Percentiles rank a stretch among this genome's conserved stretches.
Conservation (phyloP, 306 rosid species). For the Cyclanthera cordifolia region DNA sequence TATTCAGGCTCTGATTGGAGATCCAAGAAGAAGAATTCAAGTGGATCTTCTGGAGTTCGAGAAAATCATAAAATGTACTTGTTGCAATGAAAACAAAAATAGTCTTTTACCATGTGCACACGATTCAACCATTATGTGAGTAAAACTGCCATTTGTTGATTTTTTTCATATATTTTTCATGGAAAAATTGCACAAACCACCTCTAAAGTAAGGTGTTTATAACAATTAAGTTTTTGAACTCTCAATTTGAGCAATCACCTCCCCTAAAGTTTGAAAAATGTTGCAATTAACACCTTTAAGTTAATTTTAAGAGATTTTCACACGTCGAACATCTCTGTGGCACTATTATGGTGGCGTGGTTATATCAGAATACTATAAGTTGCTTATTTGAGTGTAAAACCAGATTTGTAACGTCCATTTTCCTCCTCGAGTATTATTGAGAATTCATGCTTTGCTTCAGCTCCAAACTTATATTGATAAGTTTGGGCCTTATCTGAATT, state of each 20-base stretch:
- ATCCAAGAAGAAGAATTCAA: slow-evolving; percentile 83
- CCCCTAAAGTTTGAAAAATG: no score
- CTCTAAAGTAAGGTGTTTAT: no score
- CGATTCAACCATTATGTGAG: slow-evolving; percentile 87
- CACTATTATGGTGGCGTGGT: no score
- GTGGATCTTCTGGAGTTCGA: slow-evolving; percentile 71
- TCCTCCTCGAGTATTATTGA: background rate
- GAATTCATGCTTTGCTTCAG: background rate
- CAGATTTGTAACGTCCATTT: background rate
- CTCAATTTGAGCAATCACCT: no score
- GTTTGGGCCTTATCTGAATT: no score
- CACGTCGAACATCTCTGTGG: no score
- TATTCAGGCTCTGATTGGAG: slow-evolving; percentile 66
- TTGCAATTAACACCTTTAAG: no score
- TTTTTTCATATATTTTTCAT: slow-evolving; percentile 1
- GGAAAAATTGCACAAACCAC: no score
- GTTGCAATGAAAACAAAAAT: slow-evolving; percentile 53
- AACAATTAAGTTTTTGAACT: no score
- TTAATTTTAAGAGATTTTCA: no score
- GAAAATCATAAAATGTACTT: slow-evolving; percentile 53
- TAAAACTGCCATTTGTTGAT: slow-evolving; percentile 7
- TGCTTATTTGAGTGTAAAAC: background rate
- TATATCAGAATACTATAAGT: no score
- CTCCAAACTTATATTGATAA: no score
- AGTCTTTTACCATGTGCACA: slow-evolving; percentile 51